Evolutionary conservation across 345 rosid genomes (phyloP).

Genomic region (Boechera divaricarpa): DNA sequence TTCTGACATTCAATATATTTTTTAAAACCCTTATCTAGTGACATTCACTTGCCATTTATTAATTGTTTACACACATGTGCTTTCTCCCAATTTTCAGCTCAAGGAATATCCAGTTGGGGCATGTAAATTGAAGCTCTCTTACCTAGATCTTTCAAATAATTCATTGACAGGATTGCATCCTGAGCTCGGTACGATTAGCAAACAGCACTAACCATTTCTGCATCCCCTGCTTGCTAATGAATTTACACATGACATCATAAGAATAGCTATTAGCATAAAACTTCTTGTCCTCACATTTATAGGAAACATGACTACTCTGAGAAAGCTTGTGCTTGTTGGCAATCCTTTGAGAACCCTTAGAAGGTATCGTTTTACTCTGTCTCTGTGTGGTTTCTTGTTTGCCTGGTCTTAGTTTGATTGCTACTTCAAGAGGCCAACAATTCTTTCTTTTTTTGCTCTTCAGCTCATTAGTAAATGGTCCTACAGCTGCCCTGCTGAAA

Average conservation of each 20-base stretch:
- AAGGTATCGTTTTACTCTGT: slow-evolving; percentile 55
- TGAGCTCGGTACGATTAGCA: slow-evolving; percentile 73
- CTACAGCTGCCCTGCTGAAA: slow-evolving; percentile 81
- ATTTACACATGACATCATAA: not conserved
- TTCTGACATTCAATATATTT: not conserved
- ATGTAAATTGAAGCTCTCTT: slow-evolving; percentile 70
- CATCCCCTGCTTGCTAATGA: slow-evolving; percentile 27
- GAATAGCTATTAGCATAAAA: not conserved
- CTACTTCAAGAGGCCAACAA: slow-evolving; percentile 24
- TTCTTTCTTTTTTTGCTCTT: slow-evolving; percentile 1
- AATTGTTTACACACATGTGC: slow-evolving; percentile 13
- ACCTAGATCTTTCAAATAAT: slow-evolving; percentile 93
- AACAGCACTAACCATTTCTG: slow-evolving; percentile 26
- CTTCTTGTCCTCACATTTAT: slow-evolving; percentile 4
- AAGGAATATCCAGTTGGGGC: slow-evolving; percentile 85
- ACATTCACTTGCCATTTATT: slow-evolving; percentile 1
- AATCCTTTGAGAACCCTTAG: slow-evolving; percentile 88
- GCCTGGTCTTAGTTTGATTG: slow-evolving; percentile 23
- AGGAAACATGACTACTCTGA: slow-evolving; percentile 87
- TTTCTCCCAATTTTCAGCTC: slow-evolving; percentile 57
- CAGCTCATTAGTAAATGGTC: slow-evolving; percentile 93
- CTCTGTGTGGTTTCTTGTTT: slow-evolving; percentile 24
- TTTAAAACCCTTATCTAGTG: not conserved
- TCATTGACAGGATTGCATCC: slow-evolving; percentile 85
- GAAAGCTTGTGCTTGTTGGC: slow-evolving; percentile 79